These are phyloP conservation scores for Cinchona pubescens DNA, from an alignment of 257 asterid species.

Conservation along the genomic window DNA sequence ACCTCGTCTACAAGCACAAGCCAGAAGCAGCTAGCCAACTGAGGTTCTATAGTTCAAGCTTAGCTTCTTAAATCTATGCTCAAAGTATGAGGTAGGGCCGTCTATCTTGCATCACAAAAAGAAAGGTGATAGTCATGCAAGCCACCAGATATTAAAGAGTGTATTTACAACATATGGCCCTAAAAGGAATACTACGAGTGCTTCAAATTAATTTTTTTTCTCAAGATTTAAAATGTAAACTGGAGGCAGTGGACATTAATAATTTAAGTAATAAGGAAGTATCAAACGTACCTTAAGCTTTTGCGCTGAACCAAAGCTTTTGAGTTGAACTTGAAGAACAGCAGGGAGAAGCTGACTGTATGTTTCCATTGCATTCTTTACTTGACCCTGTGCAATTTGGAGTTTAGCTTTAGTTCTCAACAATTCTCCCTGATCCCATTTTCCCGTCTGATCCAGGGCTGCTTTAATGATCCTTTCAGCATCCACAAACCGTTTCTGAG, in stretches of 20 bases:
- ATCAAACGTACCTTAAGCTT: slow-evolving; percentile 43
- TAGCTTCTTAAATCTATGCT: neutral
- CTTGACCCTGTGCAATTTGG: slow-evolving; percentile 61
- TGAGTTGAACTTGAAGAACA: slow-evolving; percentile 66
- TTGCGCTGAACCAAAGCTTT: slow-evolving; percentile 51
- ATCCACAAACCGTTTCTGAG: slow-evolving; percentile 57
- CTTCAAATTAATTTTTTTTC: neutral
- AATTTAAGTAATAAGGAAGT: slow-evolving; percentile 21
- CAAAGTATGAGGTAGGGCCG: neutral
- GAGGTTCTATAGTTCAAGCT: neutral
- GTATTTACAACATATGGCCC: neutral
- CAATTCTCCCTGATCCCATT: slow-evolving; percentile 81
- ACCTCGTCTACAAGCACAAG: neutral
- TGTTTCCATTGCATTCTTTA: slow-evolving; percentile 69
- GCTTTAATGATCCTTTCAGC: slow-evolving; percentile 61
- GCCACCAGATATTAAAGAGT: neutral
- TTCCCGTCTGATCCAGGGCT: slow-evolving; percentile 73
- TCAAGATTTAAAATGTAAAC: neutral
- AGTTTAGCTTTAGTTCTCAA: slow-evolving; percentile 84
- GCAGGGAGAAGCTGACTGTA: slow-evolving; percentile 75
- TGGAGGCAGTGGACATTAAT: neutral
- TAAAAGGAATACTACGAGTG: neutral
- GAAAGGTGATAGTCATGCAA: slow-evolving; percentile 2
- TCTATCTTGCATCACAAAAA: neutral
- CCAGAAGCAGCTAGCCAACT: neutral